These are phyloP conservation scores for Basidiobolus heterosporus DNA, from an alignment of 371 early-diverging fungal genomes.

Conservation along the genomic window DNA sequence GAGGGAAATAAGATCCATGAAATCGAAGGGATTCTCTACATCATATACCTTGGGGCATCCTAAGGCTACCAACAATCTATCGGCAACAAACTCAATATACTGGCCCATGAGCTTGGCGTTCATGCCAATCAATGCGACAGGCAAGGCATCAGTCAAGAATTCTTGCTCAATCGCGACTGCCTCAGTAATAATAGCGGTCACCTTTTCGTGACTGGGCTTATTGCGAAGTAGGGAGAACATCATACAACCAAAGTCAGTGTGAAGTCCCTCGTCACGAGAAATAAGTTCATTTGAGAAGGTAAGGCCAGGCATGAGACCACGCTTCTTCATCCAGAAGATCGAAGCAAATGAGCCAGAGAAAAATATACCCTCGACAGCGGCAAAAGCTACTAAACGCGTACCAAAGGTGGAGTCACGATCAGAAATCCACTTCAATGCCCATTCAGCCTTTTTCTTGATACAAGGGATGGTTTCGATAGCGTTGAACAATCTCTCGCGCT, in stretches of 20 bases:
- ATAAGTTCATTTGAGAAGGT: constrained; percentile 99
- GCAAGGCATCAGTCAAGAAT: constrained; percentile 91
- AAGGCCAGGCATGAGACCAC: constrained; percentile 98
- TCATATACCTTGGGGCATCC: constrained; percentile 81
- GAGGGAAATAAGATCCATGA: constrained; percentile 98
- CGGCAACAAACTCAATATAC: constrained; percentile 99
- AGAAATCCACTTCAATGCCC: constrained; percentile 96
- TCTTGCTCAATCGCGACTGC: constrained; percentile 94
- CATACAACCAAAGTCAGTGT: constrained; percentile 98
- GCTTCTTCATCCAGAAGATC: constrained; percentile 99
- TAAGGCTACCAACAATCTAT: constrained; percentile 86
- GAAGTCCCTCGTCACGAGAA: constrained; percentile 98
- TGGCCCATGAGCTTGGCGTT: constrained; percentile 90
- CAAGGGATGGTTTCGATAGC: constrained; percentile 96
- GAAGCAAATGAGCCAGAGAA: constrained; percentile 98
- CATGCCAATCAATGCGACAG: constrained; percentile 96
- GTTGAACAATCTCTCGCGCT: constrained; percentile 86
- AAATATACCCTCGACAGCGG: constrained; percentile 99
- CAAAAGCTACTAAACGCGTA: constrained; percentile 95
- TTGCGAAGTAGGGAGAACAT: constrained; percentile 75
- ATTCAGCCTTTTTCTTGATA: constrained; percentile 95
- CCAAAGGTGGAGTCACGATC: constrained; percentile 77
- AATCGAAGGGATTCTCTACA: constrained; percentile 95
- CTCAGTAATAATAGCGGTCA: constrained; percentile 71
- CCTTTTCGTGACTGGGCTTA: constrained; percentile 54